Evolutionary conservation across 1,139 yeast species (phyloP).

Genomic region (Diutina neorugosa): DNA sequence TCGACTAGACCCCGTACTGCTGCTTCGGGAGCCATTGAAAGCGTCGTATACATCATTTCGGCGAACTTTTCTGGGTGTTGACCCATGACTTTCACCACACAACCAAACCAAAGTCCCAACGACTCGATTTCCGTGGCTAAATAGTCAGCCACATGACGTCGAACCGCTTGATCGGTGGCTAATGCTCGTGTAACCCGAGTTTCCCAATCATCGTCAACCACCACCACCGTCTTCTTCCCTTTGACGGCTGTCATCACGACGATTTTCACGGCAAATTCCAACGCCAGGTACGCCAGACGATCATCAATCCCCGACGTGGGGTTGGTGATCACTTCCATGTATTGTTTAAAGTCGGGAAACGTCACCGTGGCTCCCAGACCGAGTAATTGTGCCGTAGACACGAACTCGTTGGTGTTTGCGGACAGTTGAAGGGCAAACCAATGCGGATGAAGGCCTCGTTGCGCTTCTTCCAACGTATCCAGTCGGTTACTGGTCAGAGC

Average conservation of each 20-base stretch:
- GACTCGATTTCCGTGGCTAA: conserved; percentile 10
- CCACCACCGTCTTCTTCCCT: conserved; percentile 42
- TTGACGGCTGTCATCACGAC: conserved; percentile 53
- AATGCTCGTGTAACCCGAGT: conserved; percentile 61
- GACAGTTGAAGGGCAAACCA: conserved; percentile 41
- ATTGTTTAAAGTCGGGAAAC: conserved; percentile 12
- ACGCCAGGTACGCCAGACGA: neutral
- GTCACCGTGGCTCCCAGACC: conserved; percentile 15
- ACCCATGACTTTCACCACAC: conserved; percentile 10
- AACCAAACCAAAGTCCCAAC: conserved; percentile 20
- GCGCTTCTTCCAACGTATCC: conserved; percentile 72
- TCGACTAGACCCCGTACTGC: conserved; percentile 12
- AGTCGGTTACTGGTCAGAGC: conserved; percentile 44
- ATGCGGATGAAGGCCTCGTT: conserved; percentile 74
- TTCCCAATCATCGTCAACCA: conserved; percentile 67
- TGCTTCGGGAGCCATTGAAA: conserved; percentile 21
- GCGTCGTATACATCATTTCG: neutral
- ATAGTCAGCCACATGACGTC: conserved; percentile 20
- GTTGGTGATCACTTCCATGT: neutral
- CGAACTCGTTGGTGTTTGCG: conserved; percentile 24
- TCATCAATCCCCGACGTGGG: neutral
- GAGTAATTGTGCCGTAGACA: conserved; percentile 31
- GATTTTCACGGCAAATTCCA: conserved; percentile 35
- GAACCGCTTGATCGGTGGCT: conserved; percentile 46
- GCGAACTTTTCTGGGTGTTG: conserved; percentile 8